phyloP scores from a whole-genome alignment of 441 rosid genomes.

The Corymbia citriodora region DNA sequence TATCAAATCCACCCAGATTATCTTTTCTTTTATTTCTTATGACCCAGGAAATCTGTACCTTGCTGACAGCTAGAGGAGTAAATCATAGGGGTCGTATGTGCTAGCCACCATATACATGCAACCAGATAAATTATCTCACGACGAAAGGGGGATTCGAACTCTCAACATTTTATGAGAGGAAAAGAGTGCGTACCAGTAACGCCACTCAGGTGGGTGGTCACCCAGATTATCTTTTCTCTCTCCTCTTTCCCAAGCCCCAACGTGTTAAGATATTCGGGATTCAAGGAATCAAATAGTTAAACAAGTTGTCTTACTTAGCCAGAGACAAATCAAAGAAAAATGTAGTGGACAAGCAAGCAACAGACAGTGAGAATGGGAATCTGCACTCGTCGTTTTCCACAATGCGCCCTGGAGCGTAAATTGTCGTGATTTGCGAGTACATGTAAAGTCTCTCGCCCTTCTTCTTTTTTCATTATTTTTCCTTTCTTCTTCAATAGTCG shows the following conservation, averaged over 20 bases:
- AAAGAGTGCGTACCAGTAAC: too few relatives aligned
- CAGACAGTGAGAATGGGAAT: too few relatives aligned
- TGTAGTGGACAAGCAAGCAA: neutral
- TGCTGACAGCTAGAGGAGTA: too few relatives aligned
- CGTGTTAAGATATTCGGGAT: neutral
- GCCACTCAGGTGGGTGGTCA: too few relatives aligned
- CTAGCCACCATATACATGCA: too few relatives aligned
- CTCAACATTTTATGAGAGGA: too few relatives aligned
- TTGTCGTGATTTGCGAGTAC: neutral
- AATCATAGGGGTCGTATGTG: too few relatives aligned
- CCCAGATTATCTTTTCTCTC: neutral
- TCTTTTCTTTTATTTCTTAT: too few relatives aligned
- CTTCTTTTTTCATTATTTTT: neutral
- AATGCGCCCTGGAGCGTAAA: too few relatives aligned
- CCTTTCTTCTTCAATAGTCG: too few relatives aligned
- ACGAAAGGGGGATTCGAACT: too few relatives aligned
- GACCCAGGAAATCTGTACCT: too few relatives aligned
- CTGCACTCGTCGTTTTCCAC: neutral
- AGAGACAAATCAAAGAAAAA: neutral
- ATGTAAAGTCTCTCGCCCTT: neutral
- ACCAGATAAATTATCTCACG: fast-evolving
- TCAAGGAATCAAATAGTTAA: neutral
- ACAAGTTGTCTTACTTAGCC: neutral
- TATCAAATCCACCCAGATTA: neutral
- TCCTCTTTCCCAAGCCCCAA: neutral